Percentiles rank a stretch among this genome's conserved stretches.
Conservation (phyloP, 1,284 basidiomycete species). For the Leccinum variabile region DNA sequence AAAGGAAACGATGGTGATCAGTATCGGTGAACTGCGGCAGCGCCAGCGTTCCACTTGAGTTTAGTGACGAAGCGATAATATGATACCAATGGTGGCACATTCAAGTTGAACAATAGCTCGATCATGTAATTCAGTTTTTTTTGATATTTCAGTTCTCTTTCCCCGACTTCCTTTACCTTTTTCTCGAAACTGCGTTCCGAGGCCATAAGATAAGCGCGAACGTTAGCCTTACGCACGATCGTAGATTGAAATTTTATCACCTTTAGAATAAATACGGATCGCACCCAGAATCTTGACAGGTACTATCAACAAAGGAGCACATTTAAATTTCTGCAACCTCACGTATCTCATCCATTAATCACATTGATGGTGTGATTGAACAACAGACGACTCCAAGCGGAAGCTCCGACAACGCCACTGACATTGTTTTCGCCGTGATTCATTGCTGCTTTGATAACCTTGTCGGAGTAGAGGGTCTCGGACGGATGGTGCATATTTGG, state of each 20-base stretch:
- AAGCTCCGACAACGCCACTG: constrained; percentile 53
- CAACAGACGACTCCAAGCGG: constrained; percentile 36
- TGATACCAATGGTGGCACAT: constrained; percentile 62
- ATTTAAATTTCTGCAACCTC: neutral
- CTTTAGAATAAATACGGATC: constrained; percentile 86
- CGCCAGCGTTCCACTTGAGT: neutral
- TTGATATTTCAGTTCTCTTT: constrained; percentile 81
- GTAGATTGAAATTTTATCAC: constrained; percentile 32
- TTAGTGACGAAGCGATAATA: constrained; percentile 10
- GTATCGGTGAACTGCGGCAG: constrained; percentile 58
- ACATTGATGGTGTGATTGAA: constrained; percentile 86
- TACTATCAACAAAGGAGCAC: constrained; percentile 1
- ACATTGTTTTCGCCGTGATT: constrained; percentile 65
- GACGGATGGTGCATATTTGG: constrained; percentile 74
- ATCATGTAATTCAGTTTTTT: constrained; percentile 80
- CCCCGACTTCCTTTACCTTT: constrained; percentile 70
- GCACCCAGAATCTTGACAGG: constrained; percentile 70
- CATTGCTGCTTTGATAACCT: constrained; percentile 56
- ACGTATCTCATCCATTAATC: constrained; percentile 88
- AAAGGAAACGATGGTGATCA: constrained; percentile 78
- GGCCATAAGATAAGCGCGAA: constrained; percentile 73
- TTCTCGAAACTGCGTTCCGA: constrained; percentile 92
- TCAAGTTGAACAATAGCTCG: constrained; percentile 70
- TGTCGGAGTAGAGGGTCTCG: constrained; percentile 71
- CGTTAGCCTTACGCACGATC: constrained; percentile 12